Base-by-base conservation (phyloP, 805 yeast species). In the Danielozyma ontarioensis region DNA sequence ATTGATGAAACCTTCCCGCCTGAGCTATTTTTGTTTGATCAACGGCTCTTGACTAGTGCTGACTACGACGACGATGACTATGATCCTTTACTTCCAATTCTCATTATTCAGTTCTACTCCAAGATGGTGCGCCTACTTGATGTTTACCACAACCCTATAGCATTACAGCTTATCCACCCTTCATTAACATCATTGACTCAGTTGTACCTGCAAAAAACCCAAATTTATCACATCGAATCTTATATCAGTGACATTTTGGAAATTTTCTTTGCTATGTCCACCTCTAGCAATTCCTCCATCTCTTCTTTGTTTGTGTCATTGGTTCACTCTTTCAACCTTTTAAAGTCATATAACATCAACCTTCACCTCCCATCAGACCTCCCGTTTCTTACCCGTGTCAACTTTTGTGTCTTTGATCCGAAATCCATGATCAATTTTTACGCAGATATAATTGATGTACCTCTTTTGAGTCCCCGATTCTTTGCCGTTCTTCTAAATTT, bases 401-500 rank as follows among this genome's bases (percentile, higher is more conserved):
- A n/a, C n/a, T n/a, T n/a, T n/a, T n/a, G n/a, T n/a, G n/a, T n/a
- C n/a, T n/a, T n/a, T n/a, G n/a, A n/a, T n/a, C n/a, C n/a, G n/a
- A n/a, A n/a, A n/a, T n/a, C n/a, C n/a, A n/a, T n/a, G n/a, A n/a
- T n/a, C n/a, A n/a, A n/a, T n/a, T n/a, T n/a, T n/a, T n/a, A n/a
- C n/a, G n/a, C n/a, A n/a, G n/a, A n/a, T n/a, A n/a, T n/a, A n/a
- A n/a, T n/a, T n/a, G n/a, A n/a, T n/a, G n/a, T n/a, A n/a, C n/a
- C n/a, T n/a, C n/a, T n/a, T n/a, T n/a, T n/a, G n/a, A 10, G 22
- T 10, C 8, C 22, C 22, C 22, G 22, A 31, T 57, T 52, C 37
- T 56, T 57, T 24, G 35, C 50, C 1, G 48, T 60, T 5, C 37
- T 59, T 5, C 36, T 56, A 24, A 62, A 59, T 33, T 24, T 54